Evolutionary conservation across 805 yeast genomes (phyloP), one percentile per base, ranked within the genome.

Genomic region (Nakazawaea holstii): DNA sequence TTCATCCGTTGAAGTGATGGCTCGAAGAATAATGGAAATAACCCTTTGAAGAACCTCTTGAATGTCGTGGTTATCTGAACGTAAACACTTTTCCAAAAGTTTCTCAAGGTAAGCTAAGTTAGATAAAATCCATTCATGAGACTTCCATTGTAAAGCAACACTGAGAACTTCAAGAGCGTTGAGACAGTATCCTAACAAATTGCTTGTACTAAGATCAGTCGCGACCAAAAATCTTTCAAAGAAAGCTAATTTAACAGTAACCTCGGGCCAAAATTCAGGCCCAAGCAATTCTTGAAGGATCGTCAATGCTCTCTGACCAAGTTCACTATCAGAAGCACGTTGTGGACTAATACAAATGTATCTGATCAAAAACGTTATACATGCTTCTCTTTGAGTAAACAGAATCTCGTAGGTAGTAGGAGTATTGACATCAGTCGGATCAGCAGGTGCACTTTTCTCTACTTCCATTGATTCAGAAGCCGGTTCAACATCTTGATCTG

Each of bases 91-190:
- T 50, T 87, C 95, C 13, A 94, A 68, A 13, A 94, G 67, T 48
- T 76, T 77, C 53, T 86, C 91, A 30, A 95, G 73, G 31, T 83
- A 79, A 1, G 74, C 69, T 35, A 90, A 64, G 53, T 90, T 86
- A 2, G 79, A 76, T 37, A 85, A 67, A 45, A 94, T 84, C 97
- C 97, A 94, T 11, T 73, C 79, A 0, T 85, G 65, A 1, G 80
- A 63, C 64, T 87, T 87, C 76, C 89, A 87, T 53, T 83, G 87
- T 46, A 94, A 69, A 1, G 90, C 89, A 39, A 90, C 87, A 9
- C 84, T 82, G 39, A 94, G 72, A 0, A 94, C 97, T 61, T 89
- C 96, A 43, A 95, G 67, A 0, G 99, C 96, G 65, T 94, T 95
- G 57, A 91, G 70, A 55, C 96, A 87, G 55, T 86, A 84, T 1